Evolutionary conservation across 164 flowering plant genomes (phyloP), one percentile per base, ranked within the genome.

Genomic region (Kingdonia uniflora): DNA sequence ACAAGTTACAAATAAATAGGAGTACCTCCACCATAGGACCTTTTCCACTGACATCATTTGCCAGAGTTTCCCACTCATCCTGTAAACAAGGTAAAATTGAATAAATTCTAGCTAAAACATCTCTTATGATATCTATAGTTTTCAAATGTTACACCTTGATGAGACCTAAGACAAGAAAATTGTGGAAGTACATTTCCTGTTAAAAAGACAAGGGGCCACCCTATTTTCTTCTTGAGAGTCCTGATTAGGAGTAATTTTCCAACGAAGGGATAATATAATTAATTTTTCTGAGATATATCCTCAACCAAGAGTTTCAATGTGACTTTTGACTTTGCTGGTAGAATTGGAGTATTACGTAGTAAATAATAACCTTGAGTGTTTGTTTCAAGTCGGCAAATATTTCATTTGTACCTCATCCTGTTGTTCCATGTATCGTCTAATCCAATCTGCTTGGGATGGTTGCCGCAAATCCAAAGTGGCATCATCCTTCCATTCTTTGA

Each of bases 381-480:
- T n/a, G n/a, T n/a, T n/a, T n/a, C n/a, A n/a, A 29, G 8, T 29
- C 35, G 35, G 35, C 6, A 29, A 26, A 20, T 5, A 38, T 52
- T 37, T 50, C 37, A 17, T 23, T 5, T 43, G 46, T 65, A 76
- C 97, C 95, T 86, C 97, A 73, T 89, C 88, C 56, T 90, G 86
- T 65, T 76, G 87, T 58, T 78, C 79, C 74, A 89, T 48, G 63
- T 89, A 90, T 53, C 72, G 80, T 11, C 77, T 72, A 19, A 90
- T 90, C 97, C 97, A 90, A 66, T 90, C 95, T 39, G 91, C 94
- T 67, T 90, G 95, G 55, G 97, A 81, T 14, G n/a, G n/a, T n/a
- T n/a, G n/a, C n/a, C 29, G 54, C 8, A 70, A 68, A 69, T 71
- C 85, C 19, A 82, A 58, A 60, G 62, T 59, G 41, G 74, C 81